Evolutionary conservation across 2,329 filamentous ascomycete species (phyloP).

Genomic region (Blumeriella jaapii): DNA sequence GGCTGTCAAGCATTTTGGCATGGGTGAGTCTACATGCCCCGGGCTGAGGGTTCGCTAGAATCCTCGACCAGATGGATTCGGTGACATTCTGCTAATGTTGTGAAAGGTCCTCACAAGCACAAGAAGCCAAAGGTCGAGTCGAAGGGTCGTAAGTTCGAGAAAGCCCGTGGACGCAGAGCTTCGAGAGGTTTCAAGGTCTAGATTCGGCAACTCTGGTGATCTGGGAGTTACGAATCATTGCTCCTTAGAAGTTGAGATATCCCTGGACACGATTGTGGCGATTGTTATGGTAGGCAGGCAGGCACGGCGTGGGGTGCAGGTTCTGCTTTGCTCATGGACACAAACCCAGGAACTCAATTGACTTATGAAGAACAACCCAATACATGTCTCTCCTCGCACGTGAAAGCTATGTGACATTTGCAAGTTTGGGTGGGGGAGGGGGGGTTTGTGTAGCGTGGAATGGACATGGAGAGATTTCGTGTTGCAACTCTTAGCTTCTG

Average conservation of each 20-base stretch:
- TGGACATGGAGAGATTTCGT: too few species aligned
- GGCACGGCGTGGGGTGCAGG: constrained; percentile 16
- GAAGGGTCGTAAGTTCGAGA: constrained; percentile 99
- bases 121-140: constrained; percentile 94
- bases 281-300: constrained; percentile 6
- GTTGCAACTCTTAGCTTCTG: too few species aligned
- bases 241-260: constrained; percentile 16
- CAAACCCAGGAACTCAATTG: constrained; percentile 12
- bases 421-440: too few species aligned
- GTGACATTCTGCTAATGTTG: neutral
- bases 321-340: constrained; percentile 13
- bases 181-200: constrained; percentile 99
- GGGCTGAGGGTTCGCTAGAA: too few species aligned
- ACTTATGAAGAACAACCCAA: constrained; percentile 1
- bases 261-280: constrained; percentile 29
- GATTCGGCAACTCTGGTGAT: constrained; percentile 28
- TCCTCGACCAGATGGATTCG: neutral
- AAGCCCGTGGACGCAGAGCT: constrained; percentile 94
- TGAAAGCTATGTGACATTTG: too few species aligned
- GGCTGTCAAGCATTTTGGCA: constrained; percentile 98
- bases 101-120: constrained; percentile 5
- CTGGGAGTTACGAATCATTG: constrained; percentile 15
- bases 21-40: constrained; percentile 54
- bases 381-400: too few species aligned
- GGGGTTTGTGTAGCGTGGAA: too few species aligned